phyloP scores from a whole-genome alignment of 2,329 filamentous ascomycete genomes.

The Hawksworthiomyces lignivorus region DNA sequence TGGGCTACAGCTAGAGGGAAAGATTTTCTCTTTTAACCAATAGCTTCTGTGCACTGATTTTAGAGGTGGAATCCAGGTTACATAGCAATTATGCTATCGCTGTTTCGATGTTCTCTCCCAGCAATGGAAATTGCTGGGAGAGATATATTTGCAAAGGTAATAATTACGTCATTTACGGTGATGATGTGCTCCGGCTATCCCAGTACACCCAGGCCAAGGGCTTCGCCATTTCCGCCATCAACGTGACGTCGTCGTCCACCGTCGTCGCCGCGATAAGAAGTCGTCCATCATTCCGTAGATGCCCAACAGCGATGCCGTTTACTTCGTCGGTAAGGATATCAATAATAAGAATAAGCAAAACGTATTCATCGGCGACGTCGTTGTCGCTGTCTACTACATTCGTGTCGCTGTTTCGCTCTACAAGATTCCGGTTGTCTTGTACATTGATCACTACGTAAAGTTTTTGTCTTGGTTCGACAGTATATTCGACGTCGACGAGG shows the following conservation, averaged over 20 bases:
- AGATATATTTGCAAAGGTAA: no score
- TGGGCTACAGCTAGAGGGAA: no score
- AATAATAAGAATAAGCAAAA: conserved; percentile 81
- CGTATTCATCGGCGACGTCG: conserved; percentile 78
- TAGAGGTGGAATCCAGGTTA: no score
- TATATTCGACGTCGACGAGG: conserved; percentile 90
- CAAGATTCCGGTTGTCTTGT: conserved; percentile 83
- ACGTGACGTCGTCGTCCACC: conserved; percentile 84
- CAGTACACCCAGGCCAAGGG: conserved; percentile 81
- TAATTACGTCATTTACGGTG: conserved; percentile 47
- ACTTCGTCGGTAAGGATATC: conserved; percentile 87
- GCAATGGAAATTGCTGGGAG: no score
- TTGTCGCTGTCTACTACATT: conserved; percentile 91
- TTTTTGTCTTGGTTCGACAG: conserved; percentile 95
- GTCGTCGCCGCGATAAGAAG: conserved; percentile 63
- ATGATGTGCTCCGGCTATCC: conserved; percentile 61
- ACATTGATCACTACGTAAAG: conserved; percentile 85
- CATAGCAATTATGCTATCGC: no score
- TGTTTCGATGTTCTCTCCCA: no score
- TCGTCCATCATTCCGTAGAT: conserved; percentile 88
- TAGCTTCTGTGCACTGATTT: no score
- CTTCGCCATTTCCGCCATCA: conserved; percentile 85
- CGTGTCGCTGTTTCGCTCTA: conserved; percentile 79
- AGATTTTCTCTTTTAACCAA: no score
- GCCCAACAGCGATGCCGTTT: conserved; percentile 88